Base-by-base conservation (phyloP, 2,329 filamentous ascomycete species). In the Penicillium oxalicum region DNA sequence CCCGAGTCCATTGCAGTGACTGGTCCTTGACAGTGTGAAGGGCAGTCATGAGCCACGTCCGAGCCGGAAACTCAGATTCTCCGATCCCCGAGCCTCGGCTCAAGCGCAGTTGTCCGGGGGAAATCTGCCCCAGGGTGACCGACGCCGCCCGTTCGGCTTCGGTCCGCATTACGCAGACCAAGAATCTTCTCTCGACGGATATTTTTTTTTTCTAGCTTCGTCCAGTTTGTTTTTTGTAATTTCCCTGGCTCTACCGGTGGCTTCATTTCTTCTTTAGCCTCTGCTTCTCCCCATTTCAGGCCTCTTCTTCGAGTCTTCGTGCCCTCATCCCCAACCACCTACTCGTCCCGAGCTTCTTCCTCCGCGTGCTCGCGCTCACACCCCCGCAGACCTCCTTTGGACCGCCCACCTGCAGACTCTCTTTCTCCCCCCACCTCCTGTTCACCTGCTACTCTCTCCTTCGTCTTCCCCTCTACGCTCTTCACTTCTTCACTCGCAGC, bases 51-150 rank as follows among this genome's bases (percentile, higher is more conserved):
- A 18, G 18, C 18, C 18, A 18, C n/a, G 8, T 35, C 25, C n/a
- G 5, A 12, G 13, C 7, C 48, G 37, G 53, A n/a, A 39, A 46
- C 7, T 34, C 35, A 9, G 47, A 58, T 59, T 59, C 39, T 58
- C 57, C 57, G 57, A 40, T 25, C 9, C 12, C 55, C 56, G 57
- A 60, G 50, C 57, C 57, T 50, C 53, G 57, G 57, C 48, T 45
- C 50, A 49, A 36, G 29, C 43, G 35, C 40, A 46, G 38, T 51
- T 27, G 41, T 59, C 57, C 51, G 54, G 56, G 56, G 48, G 52
- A 37, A n/a, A 34, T 36, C 25, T 36, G n/a, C 12, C 13, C 43
- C 43, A 38, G 28, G 9, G 13, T 27, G n/a, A 18, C n/a, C 4
- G 18, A 49, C 47, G 18, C 44, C 42, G 45, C 26, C 18, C 38